Evolutionary conservation across 2,329 filamentous ascomycete species (phyloP).

Genomic region (Talaromyces rugulosus): DNA sequence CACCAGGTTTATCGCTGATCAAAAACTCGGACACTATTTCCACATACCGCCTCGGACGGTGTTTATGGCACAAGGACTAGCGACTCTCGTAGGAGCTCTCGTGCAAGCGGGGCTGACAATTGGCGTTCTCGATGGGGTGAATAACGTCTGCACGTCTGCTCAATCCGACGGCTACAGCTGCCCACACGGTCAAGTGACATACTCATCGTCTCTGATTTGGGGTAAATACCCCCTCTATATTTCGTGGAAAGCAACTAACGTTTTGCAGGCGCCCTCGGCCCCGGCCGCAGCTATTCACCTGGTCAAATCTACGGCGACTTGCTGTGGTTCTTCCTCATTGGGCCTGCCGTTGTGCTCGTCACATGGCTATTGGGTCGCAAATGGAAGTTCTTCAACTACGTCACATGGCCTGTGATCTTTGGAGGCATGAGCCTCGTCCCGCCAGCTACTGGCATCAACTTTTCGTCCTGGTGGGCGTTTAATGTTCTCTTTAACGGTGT

Average conservation of each 20-base stretch:
- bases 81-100: constrained; percentile 46
- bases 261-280: constrained; percentile 56
- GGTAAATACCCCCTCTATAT: constrained; percentile 35
- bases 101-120: constrained; percentile 49
- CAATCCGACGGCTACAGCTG: constrained; percentile 57
- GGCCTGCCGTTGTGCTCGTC: constrained; percentile 57
- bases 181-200: constrained; percentile 56
- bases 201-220: constrained; percentile 68
- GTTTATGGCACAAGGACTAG: constrained; percentile 49
- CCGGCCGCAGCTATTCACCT: constrained; percentile 62
- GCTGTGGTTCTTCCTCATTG: constrained; percentile 68
- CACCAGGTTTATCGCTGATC: constrained; percentile 61
- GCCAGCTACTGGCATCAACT: constrained; percentile 66
- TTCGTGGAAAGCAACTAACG: not conserved
- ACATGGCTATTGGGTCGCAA: constrained; percentile 58
- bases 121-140: constrained; percentile 46
- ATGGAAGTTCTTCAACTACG: constrained; percentile 59
- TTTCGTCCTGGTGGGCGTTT: constrained; percentile 61
- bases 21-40: constrained; percentile 56
- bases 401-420: constrained; percentile 65
- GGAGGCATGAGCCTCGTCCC: constrained; percentile 62
- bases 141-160: constrained; percentile 51
- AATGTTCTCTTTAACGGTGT: constrained; percentile 46
- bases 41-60: constrained; percentile 46
- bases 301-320: constrained; percentile 60